These are phyloP conservation scores for Gossypium australe DNA, from an alignment of 345 rosid species.

Conservation along the genomic window DNA sequence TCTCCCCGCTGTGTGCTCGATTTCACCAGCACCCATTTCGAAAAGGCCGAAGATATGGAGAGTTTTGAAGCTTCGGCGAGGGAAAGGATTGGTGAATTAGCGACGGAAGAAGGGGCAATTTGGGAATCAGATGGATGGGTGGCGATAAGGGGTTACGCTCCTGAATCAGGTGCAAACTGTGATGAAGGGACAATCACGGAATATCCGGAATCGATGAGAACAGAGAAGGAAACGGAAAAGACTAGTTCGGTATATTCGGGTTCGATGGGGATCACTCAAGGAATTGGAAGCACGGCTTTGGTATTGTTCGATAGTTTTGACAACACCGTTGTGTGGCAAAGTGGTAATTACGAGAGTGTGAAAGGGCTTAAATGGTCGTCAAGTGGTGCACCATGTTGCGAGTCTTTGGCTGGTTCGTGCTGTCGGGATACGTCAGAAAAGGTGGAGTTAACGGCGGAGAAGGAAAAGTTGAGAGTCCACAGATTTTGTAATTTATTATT, in stretches of 20 bases:
- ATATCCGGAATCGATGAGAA: conserved; percentile 14
- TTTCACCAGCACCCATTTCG: conserved; percentile 49
- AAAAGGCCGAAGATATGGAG: conserved; percentile 17
- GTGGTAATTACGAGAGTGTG: neutral
- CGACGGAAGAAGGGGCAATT: conserved; percentile 23
- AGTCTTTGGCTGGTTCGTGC: conserved; percentile 3
- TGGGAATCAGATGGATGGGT: conserved; percentile 71
- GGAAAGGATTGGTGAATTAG: conserved; percentile 40
- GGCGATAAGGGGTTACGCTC: conserved; percentile 26
- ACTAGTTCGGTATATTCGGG: conserved; percentile 18
- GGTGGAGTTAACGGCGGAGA: conserved; percentile 21
- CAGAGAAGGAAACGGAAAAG: conserved; percentile 9
- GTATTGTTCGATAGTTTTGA: neutral
- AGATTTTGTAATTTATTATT: conserved; percentile 17
- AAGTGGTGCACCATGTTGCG: neutral
- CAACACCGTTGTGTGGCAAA: conserved; percentile 4
- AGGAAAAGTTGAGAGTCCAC: neutral
- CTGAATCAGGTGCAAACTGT: neutral
- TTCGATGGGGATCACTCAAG: neutral
- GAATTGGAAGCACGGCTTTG: neutral
- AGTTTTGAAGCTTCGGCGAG: conserved; percentile 15
- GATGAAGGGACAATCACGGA: conserved; percentile 21
- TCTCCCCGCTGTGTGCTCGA: conserved; percentile 79
- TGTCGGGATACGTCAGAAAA: conserved; percentile 11
- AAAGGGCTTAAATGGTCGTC: neutral